These are phyloP conservation scores for Macrotyloma uniflorum DNA, from an alignment of 306 rosid species.

Conservation along the genomic window DNA sequence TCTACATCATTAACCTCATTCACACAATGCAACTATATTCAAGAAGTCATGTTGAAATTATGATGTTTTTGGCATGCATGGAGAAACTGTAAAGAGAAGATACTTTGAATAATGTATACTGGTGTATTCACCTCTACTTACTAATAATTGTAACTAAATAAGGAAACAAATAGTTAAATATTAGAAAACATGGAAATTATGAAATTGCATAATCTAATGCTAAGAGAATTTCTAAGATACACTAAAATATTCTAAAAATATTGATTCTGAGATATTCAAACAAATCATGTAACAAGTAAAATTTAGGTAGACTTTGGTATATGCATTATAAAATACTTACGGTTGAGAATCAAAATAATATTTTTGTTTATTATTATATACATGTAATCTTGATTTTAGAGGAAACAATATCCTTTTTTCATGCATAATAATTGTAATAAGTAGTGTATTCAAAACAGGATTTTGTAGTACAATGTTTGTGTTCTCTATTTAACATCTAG, in stretches of 20 bases:
- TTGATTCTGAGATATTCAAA: not conserved
- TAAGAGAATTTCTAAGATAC: not conserved
- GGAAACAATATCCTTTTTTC: too few relatives aligned
- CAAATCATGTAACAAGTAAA: not conserved
- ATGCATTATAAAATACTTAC: not conserved
- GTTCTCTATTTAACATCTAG: too few relatives aligned
- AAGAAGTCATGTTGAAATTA: not conserved
- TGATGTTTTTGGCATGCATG: not conserved
- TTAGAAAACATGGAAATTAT: not conserved
- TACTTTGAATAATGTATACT: not conserved
- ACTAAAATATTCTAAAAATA: not conserved
- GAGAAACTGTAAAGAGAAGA: not conserved
- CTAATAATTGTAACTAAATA: not conserved
- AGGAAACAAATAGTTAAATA: not conserved
- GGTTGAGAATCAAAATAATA: too few relatives aligned
- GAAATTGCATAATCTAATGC: not conserved
- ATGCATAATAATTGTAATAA: too few relatives aligned
- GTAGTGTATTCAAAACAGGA: too few relatives aligned
- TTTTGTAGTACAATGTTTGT: too few relatives aligned
- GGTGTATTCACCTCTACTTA: not conserved
- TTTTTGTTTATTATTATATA: too few relatives aligned
- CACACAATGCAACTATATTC: not conserved
- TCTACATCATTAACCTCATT: not conserved
- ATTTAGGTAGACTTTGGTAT: not conserved
- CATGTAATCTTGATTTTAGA: too few relatives aligned